Conservation (phyloP, 192 early-diverging fungal genomes). For the Podila verticillata region DNA sequence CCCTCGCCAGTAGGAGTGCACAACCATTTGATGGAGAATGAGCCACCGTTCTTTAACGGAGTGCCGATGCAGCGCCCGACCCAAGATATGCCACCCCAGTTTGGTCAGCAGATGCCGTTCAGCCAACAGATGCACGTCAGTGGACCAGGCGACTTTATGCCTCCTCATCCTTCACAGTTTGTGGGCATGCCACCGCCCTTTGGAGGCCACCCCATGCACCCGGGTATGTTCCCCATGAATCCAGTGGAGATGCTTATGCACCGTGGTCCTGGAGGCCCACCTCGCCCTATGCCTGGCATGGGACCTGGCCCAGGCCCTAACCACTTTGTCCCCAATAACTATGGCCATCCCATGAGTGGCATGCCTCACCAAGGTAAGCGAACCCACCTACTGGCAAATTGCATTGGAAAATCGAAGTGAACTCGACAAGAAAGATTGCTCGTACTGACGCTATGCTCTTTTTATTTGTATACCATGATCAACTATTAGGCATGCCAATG, state of each 20-base stretch:
- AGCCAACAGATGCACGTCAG: slow-evolving; percentile 48
- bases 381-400: not conserved
- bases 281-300: slow-evolving; percentile 52
- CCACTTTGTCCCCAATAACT: slow-evolving; percentile 50
- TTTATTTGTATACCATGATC: not conserved
- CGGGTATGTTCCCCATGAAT: slow-evolving; percentile 47
- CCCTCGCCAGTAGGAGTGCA: slow-evolving; percentile 33
- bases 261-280: slow-evolving; percentile 38
- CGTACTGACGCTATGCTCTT: not conserved
- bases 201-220: slow-evolving; percentile 41
- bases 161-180: slow-evolving; percentile 42
- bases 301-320: slow-evolving; percentile 42
- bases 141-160: slow-evolving; percentile 46
- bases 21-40: slow-evolving; percentile 32
- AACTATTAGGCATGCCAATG: slow-evolving; percentile 30
- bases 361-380: slow-evolving; percentile 45
- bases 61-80: slow-evolving; percentile 42
- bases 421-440: not conserved
- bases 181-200: slow-evolving; percentile 45
- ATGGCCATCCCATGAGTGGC: slow-evolving; percentile 45
- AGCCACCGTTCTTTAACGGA: slow-evolving; percentile 35
- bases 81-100: slow-evolving; percentile 37
- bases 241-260: slow-evolving; percentile 51
- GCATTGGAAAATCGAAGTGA: not conserved
- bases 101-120: slow-evolving; percentile 46